Conservation (phyloP, 1,284 basidiomycete species). For the Cutaneotrichosporon cutaneum region DNA sequence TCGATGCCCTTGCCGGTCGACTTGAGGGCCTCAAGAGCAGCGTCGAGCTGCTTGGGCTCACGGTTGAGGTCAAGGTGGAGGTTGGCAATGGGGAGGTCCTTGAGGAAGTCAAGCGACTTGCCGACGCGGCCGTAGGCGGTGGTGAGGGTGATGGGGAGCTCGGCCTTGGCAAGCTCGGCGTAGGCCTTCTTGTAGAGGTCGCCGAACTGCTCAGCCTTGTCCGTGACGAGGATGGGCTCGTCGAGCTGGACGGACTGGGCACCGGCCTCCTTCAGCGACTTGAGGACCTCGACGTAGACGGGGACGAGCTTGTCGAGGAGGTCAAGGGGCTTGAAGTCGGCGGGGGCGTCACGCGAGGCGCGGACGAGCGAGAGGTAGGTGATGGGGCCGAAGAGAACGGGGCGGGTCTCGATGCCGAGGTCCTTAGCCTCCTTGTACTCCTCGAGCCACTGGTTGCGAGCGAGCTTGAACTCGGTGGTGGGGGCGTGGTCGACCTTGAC, state of each 20-base stretch:
- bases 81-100: slow-evolving; percentile 89
- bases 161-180: slow-evolving; percentile 73
- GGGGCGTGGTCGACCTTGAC: slow-evolving; percentile 97
- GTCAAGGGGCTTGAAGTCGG: slow-evolving; percentile 86
- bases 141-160: slow-evolving; percentile 89
- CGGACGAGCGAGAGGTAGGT: slow-evolving; percentile 95
- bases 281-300: slow-evolving; percentile 86
- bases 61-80: slow-evolving; percentile 97
- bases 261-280: slow-evolving; percentile 89
- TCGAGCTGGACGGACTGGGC: slow-evolving; percentile 95
- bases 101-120: slow-evolving; percentile 82
- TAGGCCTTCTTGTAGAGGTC: slow-evolving; percentile 81
- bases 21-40: slow-evolving; percentile 80
- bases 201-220: slow-evolving; percentile 75
- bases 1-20: slow-evolving; percentile 78
- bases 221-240: slow-evolving; percentile 94
- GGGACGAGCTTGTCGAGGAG: slow-evolving; percentile 88
- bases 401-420: slow-evolving; percentile 85
- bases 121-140: slow-evolving; percentile 98
- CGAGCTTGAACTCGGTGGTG: slow-evolving; percentile 88
- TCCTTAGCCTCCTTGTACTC: slow-evolving; percentile 95
- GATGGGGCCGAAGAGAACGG: slow-evolving; percentile 93
- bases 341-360: slow-evolving; percentile 77
- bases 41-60: slow-evolving; percentile 84
- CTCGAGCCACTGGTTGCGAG: slow-evolving; percentile 91